Conservation (phyloP, 306 rosid species). For the Cicer yamashitae region DNA sequence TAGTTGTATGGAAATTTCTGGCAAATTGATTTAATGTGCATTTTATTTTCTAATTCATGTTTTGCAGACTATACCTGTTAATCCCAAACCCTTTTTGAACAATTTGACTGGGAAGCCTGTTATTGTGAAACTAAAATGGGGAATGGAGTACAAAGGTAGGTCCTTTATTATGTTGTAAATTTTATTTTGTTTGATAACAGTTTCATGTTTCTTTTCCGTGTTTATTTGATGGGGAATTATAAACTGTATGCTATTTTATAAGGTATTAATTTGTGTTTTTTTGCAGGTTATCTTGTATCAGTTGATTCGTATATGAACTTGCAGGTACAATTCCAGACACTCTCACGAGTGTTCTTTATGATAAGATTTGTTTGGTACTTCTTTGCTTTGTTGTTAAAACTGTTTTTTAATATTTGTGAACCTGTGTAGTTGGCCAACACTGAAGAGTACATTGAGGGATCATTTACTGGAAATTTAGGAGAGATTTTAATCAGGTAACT, state of each 20-base stretch:
- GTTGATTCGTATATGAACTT: slow-evolving; percentile 66
- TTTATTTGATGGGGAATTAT: neutral
- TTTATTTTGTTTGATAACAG: neutral
- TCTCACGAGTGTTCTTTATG: neutral
- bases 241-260: neutral
- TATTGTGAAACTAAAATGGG: slow-evolving; percentile 63
- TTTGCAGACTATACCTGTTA: slow-evolving; percentile 63
- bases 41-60: slow-evolving; percentile 15
- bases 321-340: slow-evolving; percentile 46
- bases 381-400: slow-evolving; percentile 9
- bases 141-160: slow-evolving; percentile 66
- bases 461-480: slow-evolving; percentile 60
- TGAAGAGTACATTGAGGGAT: slow-evolving; percentile 62
- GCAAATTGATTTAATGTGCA: neutral
- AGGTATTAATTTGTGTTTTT: neutral
- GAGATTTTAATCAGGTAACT: slow-evolving; percentile 61
- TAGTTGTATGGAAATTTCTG: neutral
- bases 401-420: slow-evolving; percentile 12
- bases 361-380: neutral
- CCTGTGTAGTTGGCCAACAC: slow-evolving; percentile 58
- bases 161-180: neutral
- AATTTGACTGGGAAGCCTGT: slow-evolving; percentile 67
- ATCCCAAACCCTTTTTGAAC: slow-evolving; percentile 66
- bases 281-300: slow-evolving; percentile 58
- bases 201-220: neutral